Conservation (phyloP, 2,329 filamentous ascomycete species). For the Periconia sp. region DNA sequence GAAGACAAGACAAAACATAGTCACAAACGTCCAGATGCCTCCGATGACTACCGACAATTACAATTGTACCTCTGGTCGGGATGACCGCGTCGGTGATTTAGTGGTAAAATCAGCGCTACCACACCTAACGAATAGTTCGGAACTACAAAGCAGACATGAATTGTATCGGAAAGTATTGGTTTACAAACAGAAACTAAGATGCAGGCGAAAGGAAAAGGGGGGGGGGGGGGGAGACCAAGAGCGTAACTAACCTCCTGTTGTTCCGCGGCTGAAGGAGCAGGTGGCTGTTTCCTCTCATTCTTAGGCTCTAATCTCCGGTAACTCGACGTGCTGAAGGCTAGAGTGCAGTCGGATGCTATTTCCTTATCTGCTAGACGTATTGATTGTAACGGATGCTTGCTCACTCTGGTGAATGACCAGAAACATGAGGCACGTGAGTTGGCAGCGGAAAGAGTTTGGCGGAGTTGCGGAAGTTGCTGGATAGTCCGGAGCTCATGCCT, state of each 20-base stretch:
- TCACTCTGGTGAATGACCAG: constrained; percentile 13
- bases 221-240: neutral
- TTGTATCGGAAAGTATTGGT: too few relatives aligned
- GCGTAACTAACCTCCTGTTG: constrained; percentile 17
- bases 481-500: constrained; percentile 11
- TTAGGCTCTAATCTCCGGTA: constrained; percentile 13
- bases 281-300: constrained; percentile 13
- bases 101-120: too few relatives aligned
- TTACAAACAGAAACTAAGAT: too few relatives aligned
- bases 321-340: constrained; percentile 27
- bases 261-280: constrained; percentile 1
- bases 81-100: too few relatives aligned
- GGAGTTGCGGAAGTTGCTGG: constrained; percentile 16
- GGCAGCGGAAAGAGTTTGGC: constrained; percentile 22
- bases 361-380: neutral
- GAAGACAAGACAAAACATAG: too few relatives aligned
- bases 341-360: too few relatives aligned
- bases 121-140: too few relatives aligned
- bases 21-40: too few relatives aligned
- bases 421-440: constrained; percentile 41
- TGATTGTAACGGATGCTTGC: neutral
- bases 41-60: too few relatives aligned
- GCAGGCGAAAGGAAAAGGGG: too few relatives aligned
- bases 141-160: too few relatives aligned
- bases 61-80: too few relatives aligned